Percentiles rank a stretch among this genome's conserved stretches.
Conservation (phyloP, 495 filamentous ascomycete species). For the Copromyces sp. region DNA sequence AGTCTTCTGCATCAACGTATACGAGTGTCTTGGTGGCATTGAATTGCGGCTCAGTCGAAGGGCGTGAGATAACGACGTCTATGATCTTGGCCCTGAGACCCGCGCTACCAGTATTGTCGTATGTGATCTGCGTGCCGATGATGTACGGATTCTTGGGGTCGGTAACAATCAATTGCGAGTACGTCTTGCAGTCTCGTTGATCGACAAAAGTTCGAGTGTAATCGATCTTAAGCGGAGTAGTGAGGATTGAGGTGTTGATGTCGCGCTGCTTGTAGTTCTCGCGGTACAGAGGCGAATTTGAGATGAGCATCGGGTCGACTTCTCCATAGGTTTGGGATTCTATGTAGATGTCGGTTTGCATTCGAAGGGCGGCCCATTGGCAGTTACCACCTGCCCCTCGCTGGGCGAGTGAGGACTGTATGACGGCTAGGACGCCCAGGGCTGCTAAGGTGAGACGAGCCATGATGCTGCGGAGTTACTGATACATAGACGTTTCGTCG, state of each 20-base stretch:
- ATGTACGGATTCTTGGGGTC: slow-evolving; percentile 35
- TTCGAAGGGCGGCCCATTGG: background rate
- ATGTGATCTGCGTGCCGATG: slow-evolving; percentile 37
- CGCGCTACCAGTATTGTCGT: slow-evolving; percentile 11
- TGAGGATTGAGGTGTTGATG: slow-evolving; percentile 30
- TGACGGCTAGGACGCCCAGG: background rate
- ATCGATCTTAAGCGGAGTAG: slow-evolving; percentile 34
- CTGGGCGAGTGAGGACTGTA: background rate
- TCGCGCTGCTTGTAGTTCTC: slow-evolving; percentile 34
- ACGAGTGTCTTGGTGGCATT: slow-evolving; percentile 18
- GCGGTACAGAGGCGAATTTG: slow-evolving; percentile 4
- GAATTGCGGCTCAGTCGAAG: slow-evolving; percentile 9
- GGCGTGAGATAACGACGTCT: background rate
- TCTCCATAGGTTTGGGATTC: background rate
- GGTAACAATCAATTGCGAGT: slow-evolving; percentile 38
- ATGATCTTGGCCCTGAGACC: background rate
- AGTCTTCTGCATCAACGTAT: slow-evolving; percentile 17
- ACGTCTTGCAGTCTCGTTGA: slow-evolving; percentile 36
- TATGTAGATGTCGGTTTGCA: background rate
- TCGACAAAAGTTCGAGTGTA: slow-evolving; percentile 40
- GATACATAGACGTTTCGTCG: background rate
- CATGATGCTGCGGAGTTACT: background rate
- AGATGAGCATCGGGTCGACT: background rate
- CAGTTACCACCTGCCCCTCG: background rate
- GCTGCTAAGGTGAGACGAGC: background rate